phyloP scores from a whole-genome alignment of 2,329 filamentous ascomycete genomes.

The Clonostachys solani region DNA sequence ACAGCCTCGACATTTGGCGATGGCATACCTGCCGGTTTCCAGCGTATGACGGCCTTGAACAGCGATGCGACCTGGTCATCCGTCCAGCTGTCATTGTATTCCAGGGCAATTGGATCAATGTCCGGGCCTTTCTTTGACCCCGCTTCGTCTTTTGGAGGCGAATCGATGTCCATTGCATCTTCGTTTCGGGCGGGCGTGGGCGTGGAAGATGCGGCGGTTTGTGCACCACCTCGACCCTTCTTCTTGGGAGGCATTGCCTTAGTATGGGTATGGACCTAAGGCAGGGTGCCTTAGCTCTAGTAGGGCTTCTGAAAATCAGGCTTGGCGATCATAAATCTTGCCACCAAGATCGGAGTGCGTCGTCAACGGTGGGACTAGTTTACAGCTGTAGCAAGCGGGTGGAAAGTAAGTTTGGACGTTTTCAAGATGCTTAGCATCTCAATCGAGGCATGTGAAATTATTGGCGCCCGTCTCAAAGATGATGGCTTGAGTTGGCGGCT shows the following conservation, averaged over 20 bases:
- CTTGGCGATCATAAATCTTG: too few species aligned
- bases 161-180: constrained; percentile 58
- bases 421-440: too few species aligned
- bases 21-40: constrained; percentile 83
- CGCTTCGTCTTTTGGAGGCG: constrained; percentile 49
- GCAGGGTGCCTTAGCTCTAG: too few species aligned
- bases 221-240: constrained; percentile 52
- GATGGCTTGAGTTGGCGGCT: too few species aligned
- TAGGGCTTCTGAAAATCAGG: too few species aligned
- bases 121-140: constrained; percentile 4
- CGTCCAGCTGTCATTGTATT: constrained; percentile 73
- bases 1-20: neutral
- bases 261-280: too few species aligned
- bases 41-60: constrained; percentile 87
- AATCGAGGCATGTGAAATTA: too few species aligned
- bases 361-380: too few species aligned
- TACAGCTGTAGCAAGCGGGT: too few species aligned
- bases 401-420: too few species aligned
- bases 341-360: too few species aligned
- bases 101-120: neutral
- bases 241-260: constrained; percentile 64
- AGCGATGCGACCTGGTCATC: constrained; percentile 92
- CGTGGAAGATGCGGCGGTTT: constrained; percentile 45
- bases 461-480: too few species aligned
- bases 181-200: constrained; percentile 48